Evolutionary conservation across 2,329 filamentous ascomycete species (phyloP).

Genomic region (Aureobasidium sp.): DNA sequence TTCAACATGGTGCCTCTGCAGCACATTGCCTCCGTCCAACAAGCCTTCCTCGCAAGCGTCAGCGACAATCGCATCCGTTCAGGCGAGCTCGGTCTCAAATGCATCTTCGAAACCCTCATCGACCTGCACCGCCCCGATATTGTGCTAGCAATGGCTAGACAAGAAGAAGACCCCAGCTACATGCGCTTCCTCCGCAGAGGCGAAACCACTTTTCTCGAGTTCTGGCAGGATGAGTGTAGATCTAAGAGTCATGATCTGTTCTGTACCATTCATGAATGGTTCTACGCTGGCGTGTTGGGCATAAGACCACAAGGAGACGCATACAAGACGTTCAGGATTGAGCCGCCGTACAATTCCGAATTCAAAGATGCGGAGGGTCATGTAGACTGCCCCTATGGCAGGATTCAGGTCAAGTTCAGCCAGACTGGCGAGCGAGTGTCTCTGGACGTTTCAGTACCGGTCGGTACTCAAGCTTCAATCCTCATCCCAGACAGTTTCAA

Average conservation of each 20-base stretch:
- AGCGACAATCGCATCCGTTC: constrained; percentile 31
- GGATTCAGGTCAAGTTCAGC: constrained; percentile 27
- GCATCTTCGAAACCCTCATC: constrained; percentile 36
- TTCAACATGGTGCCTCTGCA: constrained; percentile 27
- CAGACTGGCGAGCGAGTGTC: background rate
- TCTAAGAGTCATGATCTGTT: constrained; percentile 43
- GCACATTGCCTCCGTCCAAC: constrained; percentile 24
- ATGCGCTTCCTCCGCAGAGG: constrained; percentile 42
- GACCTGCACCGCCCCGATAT: constrained; percentile 36
- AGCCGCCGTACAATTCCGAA: constrained; percentile 35
- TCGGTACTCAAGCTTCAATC: constrained; percentile 20
- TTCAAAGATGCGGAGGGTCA: constrained; percentile 34
- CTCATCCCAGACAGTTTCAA: background rate
- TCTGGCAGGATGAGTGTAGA: constrained; percentile 39
- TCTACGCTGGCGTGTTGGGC: constrained; percentile 37
- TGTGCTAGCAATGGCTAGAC: constrained; percentile 38
- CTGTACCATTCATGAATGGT: constrained; percentile 44
- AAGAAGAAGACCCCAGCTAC: constrained; percentile 43
- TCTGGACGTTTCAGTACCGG: constrained; percentile 24
- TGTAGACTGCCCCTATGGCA: constrained; percentile 35
- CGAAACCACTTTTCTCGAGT: constrained; percentile 39
- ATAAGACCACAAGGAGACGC: constrained; percentile 32
- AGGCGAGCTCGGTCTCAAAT: constrained; percentile 38
- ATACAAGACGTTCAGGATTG: constrained; percentile 36
- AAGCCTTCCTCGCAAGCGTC: constrained; percentile 26